Base-by-base conservation (phyloP, 495 filamentous ascomycete species). In the Pyrenula massariospora region DNA sequence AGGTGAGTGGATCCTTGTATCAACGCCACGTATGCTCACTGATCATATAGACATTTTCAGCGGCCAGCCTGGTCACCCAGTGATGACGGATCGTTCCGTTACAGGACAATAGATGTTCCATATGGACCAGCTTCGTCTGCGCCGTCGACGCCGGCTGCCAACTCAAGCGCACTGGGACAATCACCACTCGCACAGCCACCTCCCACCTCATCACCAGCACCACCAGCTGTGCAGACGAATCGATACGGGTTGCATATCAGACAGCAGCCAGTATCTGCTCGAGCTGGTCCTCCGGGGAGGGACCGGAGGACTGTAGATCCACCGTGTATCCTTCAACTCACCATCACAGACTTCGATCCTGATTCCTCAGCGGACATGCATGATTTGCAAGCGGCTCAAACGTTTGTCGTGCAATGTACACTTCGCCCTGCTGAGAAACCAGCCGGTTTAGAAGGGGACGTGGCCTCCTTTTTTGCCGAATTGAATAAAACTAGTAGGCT, bases 251-350 rank as follows among this genome's bases (percentile, higher is more conserved):
- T 98, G 49, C 77, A 76, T 25, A 83, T 98, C 42, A 87, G 93
- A 12, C 93, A 98, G 65, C 93, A 98, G 60, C 93, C 93, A 25
- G 74, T 84, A 2, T 91, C 89, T 3, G 93, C 92, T 48, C 82
- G 93, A 64, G 89, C 90, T 51, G 92, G 93, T 8, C 95, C 94
- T 60, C 91, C 91, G 54, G 93, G 96, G 68, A 74, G 92, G 62
- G 93, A 98, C 67, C 85, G 93, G 24, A 81, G 93, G 55, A 88
- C 95, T 24, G 89, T 98, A 52, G 93, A 98, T 61, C 93, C 93
- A 12, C 93, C 93, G 11, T 93, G 93, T 22, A 95, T 98, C 62
- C 81, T 98, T 12, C 87, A 97, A 63, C 82, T 98, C 25, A 79
- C 81, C 22, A 77, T 95, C 52, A 82, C 79, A 50, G 83, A 92